Evolutionary conservation across 2,329 filamentous ascomycete genomes (phyloP).

Genomic region (Ophiocordyceps australis): DNA sequence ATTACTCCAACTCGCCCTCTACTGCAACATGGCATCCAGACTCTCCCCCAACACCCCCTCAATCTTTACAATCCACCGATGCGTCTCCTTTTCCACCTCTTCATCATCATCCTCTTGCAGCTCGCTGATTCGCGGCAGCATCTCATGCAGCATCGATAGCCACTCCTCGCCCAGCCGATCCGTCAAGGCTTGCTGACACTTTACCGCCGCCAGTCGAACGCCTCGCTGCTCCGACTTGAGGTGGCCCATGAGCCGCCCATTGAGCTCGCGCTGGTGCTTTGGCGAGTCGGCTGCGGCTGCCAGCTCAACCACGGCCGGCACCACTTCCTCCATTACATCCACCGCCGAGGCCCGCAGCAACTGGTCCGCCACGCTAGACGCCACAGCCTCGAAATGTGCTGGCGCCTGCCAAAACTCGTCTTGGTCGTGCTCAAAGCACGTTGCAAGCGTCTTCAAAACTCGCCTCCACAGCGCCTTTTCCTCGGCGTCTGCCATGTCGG

Average conservation of each 20-base stretch:
- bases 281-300: constrained; percentile 66
- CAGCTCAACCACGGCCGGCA: constrained; percentile 64
- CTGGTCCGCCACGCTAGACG: constrained; percentile 50
- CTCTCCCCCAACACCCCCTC: constrained; percentile 81
- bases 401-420: constrained; percentile 94
- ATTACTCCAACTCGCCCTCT: no score
- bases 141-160: constrained; percentile 80
- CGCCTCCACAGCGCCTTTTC: constrained; percentile 46
- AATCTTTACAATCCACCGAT: constrained; percentile 79
- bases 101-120: constrained; percentile 94
- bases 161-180: constrained; percentile 80
- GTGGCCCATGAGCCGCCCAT: constrained; percentile 57
- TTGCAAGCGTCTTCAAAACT: constrained; percentile 52
- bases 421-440: constrained; percentile 75
- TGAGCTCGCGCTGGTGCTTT: constrained; percentile 83
- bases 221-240: constrained; percentile 55
- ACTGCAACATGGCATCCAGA: constrained; percentile 82
- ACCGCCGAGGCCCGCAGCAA: constrained; percentile 28
- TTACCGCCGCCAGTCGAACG: constrained; percentile 66
- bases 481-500: constrained; percentile 27
- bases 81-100: constrained; percentile 73
- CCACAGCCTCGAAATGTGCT: constrained; percentile 62
- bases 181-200: constrained; percentile 64
- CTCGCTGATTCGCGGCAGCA: constrained; percentile 91
- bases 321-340: constrained; percentile 32